phyloP scores from a whole-genome alignment of 805 yeast genomes.

The Metschnikowia continentalis region DNA sequence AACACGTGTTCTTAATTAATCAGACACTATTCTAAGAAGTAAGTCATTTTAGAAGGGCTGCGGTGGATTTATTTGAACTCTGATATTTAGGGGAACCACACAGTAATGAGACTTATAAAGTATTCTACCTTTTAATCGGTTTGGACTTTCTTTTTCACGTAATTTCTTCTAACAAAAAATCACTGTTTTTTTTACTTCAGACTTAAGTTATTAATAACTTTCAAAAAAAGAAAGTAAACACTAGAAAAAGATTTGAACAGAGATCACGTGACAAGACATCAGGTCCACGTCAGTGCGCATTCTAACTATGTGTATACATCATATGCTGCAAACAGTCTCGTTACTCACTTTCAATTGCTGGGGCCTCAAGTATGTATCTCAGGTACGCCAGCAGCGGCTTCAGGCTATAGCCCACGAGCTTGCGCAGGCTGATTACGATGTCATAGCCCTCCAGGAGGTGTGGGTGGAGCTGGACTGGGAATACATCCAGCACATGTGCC shows the following conservation, averaged over 20 bases:
- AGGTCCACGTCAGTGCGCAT: neutral
- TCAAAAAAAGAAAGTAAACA: too few relatives aligned
- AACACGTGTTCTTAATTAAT: too few relatives aligned
- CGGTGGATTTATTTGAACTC: too few relatives aligned
- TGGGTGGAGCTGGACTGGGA: slow-evolving; percentile 89
- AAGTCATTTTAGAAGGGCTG: too few relatives aligned
- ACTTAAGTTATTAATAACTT: too few relatives aligned
- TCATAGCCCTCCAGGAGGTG: slow-evolving; percentile 90
- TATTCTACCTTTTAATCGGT: too few relatives aligned
- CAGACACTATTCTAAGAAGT: too few relatives aligned
- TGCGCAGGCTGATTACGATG: slow-evolving; percentile 57
- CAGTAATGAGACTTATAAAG: too few relatives aligned
- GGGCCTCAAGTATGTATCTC: slow-evolving; percentile 89
- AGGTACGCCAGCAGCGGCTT: slow-evolving; percentile 59
- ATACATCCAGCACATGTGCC: slow-evolving; percentile 47
- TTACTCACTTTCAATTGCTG: slow-evolving; percentile 74
- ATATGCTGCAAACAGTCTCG: slow-evolving; percentile 18
- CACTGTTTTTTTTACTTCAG: too few relatives aligned
- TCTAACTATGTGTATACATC: neutral
- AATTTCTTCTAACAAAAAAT: too few relatives aligned
- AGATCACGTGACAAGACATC: neutral
- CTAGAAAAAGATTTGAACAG: neutral
- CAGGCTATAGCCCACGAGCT: slow-evolving; percentile 68
- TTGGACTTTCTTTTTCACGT: too few relatives aligned
- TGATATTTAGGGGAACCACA: too few relatives aligned